Conservation (phyloP, 345 rosid species). For the Clarkia xantiana region DNA sequence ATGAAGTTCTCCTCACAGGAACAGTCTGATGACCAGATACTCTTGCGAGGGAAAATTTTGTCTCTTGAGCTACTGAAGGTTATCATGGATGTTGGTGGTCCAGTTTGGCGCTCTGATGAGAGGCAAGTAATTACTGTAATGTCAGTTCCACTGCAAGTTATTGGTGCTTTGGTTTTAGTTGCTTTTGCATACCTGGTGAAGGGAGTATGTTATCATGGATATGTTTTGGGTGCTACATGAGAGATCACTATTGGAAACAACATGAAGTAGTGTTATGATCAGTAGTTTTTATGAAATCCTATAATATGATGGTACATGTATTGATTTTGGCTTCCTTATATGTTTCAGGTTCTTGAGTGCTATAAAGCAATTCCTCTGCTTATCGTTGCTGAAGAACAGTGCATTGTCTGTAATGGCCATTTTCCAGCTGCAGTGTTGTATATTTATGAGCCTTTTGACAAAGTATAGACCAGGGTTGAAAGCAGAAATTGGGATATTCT, state of each 20-base stretch:
- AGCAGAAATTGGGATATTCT: constrained; percentile 86
- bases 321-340: too few relatives aligned
- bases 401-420: constrained; percentile 85
- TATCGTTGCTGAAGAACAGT: constrained; percentile 89
- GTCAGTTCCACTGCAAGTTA: neutral
- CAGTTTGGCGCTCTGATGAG: constrained; percentile 58
- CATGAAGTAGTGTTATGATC: too few relatives aligned
- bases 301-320: too few relatives aligned
- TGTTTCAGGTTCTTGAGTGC: constrained; percentile 68
- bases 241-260: too few relatives aligned
- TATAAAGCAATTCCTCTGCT: constrained; percentile 75
- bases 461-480: constrained; percentile 79
- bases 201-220: too few relatives aligned
- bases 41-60: constrained; percentile 74
- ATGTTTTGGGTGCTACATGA: too few relatives aligned
- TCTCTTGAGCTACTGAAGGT: constrained; percentile 81
- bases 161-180: neutral
- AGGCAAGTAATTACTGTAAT: constrained; percentile 30
- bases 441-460: constrained; percentile 56
- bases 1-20: constrained; percentile 92
- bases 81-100: constrained; percentile 55
- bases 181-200: too few relatives aligned
- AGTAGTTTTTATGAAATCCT: too few relatives aligned
- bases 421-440: constrained; percentile 91
- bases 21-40: constrained; percentile 81